Base-by-base conservation (phyloP, 2,329 filamentous ascomycete species). In the Aspergillus clavatus region DNA sequence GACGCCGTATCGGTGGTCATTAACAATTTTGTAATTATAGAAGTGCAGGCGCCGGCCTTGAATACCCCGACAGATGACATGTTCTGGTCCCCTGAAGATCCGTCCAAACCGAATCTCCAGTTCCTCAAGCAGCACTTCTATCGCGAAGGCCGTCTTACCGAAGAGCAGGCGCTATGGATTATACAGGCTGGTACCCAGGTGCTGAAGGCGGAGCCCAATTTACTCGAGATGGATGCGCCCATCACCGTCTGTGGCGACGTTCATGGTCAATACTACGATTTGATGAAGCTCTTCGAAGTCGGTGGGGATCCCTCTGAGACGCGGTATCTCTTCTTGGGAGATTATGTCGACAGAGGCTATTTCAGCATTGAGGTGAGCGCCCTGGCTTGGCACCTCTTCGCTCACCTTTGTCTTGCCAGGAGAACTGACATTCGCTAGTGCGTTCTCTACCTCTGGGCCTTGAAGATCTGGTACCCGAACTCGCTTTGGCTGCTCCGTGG, bases 281-380 rank as follows among this genome's bases (percentile, higher is more conserved):
- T 98, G 65, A 98, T 98, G 93, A 98, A 98, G 77, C 79, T 98
- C 26, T 98, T 98, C 63, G 93, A 98, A 71, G 93, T 98, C 41
- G 93, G 93, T 56, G 93, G 93, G 54, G 93, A 98, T 69, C 93
- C 93, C 31, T 82, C 91, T 43, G 93, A 98, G 73, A 98, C 93
- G 23, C 78, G 93, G 63, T 98, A 98, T 71, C 81, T 98, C 48
- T 98, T 98, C 72, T 76, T 98, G 54, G 93, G 93, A 50, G 93
- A 98, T 72, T 98, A 98, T 66, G 93, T 98, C 54, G 93, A 98
- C 68, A 82, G 93, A 68, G 93, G 93, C 43, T 98, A 98, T 73
- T 98, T 97, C 72, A 96, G 90, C 69, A 97, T 98, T 65, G 93
- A 98, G 76, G 80, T 82, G 59, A 47, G 71, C 57, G 38, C 14